These are phyloP conservation scores for Aurantiochytrium sp. DNA, from an alignment of 108 stramenopile genomes.

Conservation along the genomic window DNA sequence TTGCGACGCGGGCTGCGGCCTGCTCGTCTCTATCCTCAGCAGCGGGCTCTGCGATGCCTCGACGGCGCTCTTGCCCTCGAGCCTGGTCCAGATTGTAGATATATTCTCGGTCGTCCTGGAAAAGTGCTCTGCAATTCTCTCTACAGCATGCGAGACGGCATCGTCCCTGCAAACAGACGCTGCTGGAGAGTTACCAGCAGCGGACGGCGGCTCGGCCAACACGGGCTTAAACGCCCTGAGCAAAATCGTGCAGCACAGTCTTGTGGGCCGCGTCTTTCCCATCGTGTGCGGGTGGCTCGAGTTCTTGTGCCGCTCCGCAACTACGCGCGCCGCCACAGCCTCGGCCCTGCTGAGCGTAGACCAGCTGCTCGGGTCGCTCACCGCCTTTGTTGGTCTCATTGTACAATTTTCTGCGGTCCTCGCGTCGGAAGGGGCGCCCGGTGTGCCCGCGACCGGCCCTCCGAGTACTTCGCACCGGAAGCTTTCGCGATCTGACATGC, in stretches of 20 bases:
- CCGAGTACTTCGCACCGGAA: too few relatives aligned
- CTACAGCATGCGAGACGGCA: background rate
- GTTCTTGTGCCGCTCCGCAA: background rate
- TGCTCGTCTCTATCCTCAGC: background rate
- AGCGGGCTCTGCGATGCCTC: background rate
- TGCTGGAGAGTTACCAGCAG: background rate
- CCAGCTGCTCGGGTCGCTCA: background rate
- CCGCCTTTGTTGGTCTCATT: background rate
- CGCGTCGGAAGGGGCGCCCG: background rate
- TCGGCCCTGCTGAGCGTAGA: background rate
- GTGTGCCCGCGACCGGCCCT: too few relatives aligned
- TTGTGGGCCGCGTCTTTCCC: slow-evolving; percentile 17
- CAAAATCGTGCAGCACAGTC: background rate
- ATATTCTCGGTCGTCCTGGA: background rate
- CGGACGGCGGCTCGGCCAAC: too few relatives aligned
- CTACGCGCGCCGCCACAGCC: background rate
- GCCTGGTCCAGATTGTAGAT: background rate
- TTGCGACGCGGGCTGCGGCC: background rate
- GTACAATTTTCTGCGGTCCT: slow-evolving; percentile 10
- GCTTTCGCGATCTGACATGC: background rate
- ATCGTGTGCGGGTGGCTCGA: background rate
- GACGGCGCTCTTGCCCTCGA: background rate
- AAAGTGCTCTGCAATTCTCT: background rate
- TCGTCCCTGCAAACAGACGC: background rate
- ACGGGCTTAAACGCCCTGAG: too few relatives aligned